phyloP scores from a whole-genome alignment of 2,329 filamentous ascomycete species.

The Pestalotiopsis fici region DNA sequence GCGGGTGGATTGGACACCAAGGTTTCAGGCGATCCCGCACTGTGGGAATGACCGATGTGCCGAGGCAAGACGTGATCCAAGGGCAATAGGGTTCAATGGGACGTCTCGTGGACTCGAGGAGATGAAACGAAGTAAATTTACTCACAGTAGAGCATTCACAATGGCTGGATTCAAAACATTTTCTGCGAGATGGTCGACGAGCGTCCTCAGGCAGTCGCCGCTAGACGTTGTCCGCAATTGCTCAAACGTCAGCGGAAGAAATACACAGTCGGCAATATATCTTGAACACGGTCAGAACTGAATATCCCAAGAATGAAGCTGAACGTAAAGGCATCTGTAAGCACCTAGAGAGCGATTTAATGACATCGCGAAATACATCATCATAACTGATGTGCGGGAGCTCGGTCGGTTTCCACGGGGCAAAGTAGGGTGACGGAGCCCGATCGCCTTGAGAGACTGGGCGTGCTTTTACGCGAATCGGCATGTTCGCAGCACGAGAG shows the following conservation, averaged over 20 bases:
- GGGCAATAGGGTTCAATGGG: neutral
- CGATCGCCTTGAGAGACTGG: slow-evolving; percentile 28
- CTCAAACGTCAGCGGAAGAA: slow-evolving; percentile 70
- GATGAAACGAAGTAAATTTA: slow-evolving; percentile 18
- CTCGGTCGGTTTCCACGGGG: slow-evolving; percentile 24
- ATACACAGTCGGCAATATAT: slow-evolving; percentile 63
- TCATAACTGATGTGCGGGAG: slow-evolving; percentile 59
- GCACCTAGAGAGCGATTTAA: slow-evolving; percentile 67
- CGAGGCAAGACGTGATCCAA: neutral
- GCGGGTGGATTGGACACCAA: neutral
- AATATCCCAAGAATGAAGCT: too few relatives aligned
- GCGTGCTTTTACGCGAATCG: slow-evolving; percentile 42
- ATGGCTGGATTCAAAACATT: slow-evolving; percentile 69
- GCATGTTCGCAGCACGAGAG: slow-evolving; percentile 24
- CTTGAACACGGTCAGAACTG: slow-evolving; percentile 33
- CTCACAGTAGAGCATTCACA: slow-evolving; percentile 73
- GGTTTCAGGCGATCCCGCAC: neutral
- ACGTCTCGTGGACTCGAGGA: neutral
- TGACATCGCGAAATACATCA: slow-evolving; percentile 64
- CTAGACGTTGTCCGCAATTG: slow-evolving; percentile 69
- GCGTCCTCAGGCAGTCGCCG: slow-evolving; percentile 54
- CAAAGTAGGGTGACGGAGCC: slow-evolving; percentile 34
- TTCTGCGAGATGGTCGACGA: slow-evolving; percentile 65
- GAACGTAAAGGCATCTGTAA: neutral
- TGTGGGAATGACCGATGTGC: neutral